Evolutionary conservation across 192 early-diverging fungal genomes (phyloP).

Genomic region (Coemansia sp.): DNA sequence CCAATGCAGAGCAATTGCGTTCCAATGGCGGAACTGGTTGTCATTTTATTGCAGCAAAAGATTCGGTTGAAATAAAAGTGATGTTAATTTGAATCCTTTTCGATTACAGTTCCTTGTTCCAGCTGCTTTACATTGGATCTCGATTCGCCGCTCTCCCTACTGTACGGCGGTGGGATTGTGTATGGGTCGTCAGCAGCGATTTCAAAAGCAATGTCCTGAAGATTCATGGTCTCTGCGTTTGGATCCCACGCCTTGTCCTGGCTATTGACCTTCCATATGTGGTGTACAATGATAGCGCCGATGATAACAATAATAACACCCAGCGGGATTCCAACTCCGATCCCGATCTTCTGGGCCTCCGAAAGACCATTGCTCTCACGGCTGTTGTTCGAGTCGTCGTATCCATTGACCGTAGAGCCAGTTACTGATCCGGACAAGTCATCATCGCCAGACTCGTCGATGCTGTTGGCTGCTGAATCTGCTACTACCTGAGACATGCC

Average conservation of each 20-base stretch:
- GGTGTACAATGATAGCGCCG: background rate
- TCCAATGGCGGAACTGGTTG: too few species aligned
- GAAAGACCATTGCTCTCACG: background rate
- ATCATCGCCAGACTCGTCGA: background rate
- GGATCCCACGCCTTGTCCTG: constrained; percentile 16
- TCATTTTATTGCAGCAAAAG: too few species aligned
- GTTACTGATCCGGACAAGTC: background rate
- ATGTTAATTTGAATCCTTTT: background rate
- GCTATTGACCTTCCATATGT: constrained; percentile 2
- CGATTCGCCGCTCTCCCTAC: background rate
- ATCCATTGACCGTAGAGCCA: background rate
- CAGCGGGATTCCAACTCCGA: constrained; percentile 2
- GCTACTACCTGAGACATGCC: background rate
- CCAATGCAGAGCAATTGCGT: too few species aligned
- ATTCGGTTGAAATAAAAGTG: too few species aligned
- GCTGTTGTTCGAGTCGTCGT: background rate
- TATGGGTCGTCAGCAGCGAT: background rate
- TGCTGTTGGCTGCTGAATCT: background rate
- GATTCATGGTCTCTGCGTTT: background rate
- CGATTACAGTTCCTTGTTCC: background rate
- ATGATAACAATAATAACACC: background rate
- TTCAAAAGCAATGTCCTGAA: constrained; percentile 1
- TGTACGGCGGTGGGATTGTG: background rate
- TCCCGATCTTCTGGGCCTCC: background rate
- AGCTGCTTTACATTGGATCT: background rate